phyloP scores from a whole-genome alignment of 2,329 filamentous ascomycete species.

The Neoscytalidium dimidiatum region DNA sequence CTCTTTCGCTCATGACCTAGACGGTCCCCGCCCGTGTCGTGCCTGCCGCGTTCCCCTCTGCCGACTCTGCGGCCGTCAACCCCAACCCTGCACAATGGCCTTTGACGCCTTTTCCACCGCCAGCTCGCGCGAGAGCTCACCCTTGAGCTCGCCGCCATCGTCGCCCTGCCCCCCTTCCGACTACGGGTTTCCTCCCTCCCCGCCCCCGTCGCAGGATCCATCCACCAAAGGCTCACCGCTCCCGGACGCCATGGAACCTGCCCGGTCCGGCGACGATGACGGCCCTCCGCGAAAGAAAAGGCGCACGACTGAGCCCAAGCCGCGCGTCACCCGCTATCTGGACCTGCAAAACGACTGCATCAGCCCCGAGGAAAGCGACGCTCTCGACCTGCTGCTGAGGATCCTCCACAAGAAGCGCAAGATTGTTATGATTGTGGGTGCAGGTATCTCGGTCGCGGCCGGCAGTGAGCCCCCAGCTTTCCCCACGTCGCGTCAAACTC shows the following conservation, averaged over 20 bases:
- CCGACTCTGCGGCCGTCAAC: constrained; percentile 15
- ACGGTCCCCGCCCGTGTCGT: constrained; percentile 19
- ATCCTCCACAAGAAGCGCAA: constrained; percentile 87
- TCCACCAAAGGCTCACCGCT: constrained; percentile 49
- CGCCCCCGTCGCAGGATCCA: constrained; percentile 48
- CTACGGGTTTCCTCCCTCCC: constrained; percentile 37
- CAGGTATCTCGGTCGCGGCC: constrained; percentile 94
- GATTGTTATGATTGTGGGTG: constrained; percentile 94
- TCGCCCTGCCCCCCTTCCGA: constrained; percentile 35
- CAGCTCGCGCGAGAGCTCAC: constrained; percentile 29
- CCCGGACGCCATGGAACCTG: constrained; percentile 46
- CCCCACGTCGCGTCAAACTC: constrained; percentile 25
- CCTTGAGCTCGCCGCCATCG: constrained; percentile 45
- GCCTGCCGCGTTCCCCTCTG: constrained; percentile 21
- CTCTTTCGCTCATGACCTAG: constrained; percentile 18
- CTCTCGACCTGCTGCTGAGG: constrained; percentile 70
- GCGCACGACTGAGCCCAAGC: constrained; percentile 62
- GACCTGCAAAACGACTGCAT: constrained; percentile 54
- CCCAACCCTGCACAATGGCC: constrained; percentile 32
- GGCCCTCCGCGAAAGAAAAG: constrained; percentile 74
- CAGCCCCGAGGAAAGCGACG: constrained; percentile 57
- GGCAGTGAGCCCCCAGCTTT: constrained; percentile 65
- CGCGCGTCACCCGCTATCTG: constrained; percentile 79
- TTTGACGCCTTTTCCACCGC: constrained; percentile 26
- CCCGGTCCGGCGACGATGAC: constrained; percentile 53